Conservation (phyloP, 192 early-diverging fungal genomes). For the Linnemannia elongata region DNA sequence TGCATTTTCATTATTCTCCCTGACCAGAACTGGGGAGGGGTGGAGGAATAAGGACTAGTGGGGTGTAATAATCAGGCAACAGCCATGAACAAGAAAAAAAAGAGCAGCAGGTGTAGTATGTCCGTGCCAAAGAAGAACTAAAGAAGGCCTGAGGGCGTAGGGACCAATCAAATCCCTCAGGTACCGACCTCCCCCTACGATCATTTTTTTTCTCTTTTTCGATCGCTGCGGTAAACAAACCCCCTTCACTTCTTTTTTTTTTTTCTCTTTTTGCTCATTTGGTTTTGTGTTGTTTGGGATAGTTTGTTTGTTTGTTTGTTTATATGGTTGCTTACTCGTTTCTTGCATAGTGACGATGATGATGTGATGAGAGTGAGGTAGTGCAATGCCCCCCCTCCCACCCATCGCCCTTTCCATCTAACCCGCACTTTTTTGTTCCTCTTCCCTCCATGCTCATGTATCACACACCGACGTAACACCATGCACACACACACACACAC, state of each 20-base stretch:
- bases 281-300: neutral
- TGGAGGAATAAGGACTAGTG: neutral
- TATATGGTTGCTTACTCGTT: neutral
- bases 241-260: neutral
- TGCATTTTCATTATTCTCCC: neutral
- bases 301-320: neutral
- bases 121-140: neutral
- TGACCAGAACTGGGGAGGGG: neutral
- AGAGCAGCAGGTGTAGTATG: neutral
- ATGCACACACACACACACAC: neutral
- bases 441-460: neutral
- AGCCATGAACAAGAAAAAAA: too few species aligned
- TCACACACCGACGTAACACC: neutral
- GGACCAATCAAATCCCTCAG: neutral
- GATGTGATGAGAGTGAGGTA: neutral
- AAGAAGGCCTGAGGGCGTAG: neutral
- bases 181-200: neutral
- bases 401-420: neutral
- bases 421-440: neutral
- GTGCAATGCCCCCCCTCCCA: neutral
- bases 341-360: neutral
- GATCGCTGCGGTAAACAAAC: neutral
- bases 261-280: neutral
- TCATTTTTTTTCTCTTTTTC: neutral
- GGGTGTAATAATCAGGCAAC: neutral